Conservation (phyloP, 140 eudicot genomes). For the Stevia rebaudiana region DNA sequence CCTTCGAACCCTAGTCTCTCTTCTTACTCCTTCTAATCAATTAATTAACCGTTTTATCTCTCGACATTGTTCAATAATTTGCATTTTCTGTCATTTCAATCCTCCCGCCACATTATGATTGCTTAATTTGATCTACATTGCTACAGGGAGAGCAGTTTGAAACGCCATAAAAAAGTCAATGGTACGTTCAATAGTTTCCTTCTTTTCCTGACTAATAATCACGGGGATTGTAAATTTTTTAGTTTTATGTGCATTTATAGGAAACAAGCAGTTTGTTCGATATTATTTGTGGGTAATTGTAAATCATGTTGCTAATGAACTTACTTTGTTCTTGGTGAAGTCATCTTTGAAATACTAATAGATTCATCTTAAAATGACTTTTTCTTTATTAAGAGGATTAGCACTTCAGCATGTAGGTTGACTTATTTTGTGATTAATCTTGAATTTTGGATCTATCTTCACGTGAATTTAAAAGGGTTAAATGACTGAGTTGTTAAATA, state of each 20-base stretch:
- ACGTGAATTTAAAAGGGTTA: constrained; percentile 2
- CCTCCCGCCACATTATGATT: neutral
- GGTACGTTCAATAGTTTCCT: constrained; percentile 11
- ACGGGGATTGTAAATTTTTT: neutral
- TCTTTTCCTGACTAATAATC: neutral
- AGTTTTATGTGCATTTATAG: neutral
- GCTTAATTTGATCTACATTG: constrained; percentile 28
- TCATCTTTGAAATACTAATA: neutral
- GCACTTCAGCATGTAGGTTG: neutral
- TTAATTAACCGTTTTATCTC: constrained; percentile 4
- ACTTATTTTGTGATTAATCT: constrained; percentile 9
- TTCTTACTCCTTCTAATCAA: constrained; percentile 3
- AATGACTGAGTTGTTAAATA: constrained; percentile 1
- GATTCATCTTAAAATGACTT: neutral
- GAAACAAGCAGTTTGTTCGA: neutral
- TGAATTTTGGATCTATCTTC: neutral
- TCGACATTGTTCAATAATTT: neutral
- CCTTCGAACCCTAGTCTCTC: constrained; percentile 24
- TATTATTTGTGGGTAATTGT: constrained; percentile 4
- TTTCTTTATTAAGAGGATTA: neutral
- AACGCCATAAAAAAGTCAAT: constrained; percentile 8
- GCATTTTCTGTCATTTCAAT: neutral
- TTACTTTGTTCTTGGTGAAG: constrained; percentile 10
- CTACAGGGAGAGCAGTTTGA: constrained; percentile 14
- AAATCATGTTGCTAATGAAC: neutral